These are phyloP conservation scores for Phoenix dactylifera DNA, from an alignment of 176 grass and related monocot species.

Conservation along the genomic window DNA sequence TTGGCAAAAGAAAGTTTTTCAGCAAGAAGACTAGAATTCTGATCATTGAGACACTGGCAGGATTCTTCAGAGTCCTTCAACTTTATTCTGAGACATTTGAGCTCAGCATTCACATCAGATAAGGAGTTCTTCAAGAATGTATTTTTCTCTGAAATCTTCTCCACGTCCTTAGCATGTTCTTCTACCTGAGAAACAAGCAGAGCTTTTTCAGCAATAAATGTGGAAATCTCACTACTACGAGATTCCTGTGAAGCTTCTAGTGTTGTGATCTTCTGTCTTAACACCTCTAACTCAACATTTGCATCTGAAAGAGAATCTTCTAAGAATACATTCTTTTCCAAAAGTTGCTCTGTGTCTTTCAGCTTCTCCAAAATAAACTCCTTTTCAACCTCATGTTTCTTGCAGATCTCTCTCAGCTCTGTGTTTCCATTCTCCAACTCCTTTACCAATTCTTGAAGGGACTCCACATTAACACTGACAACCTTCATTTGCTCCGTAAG, in stretches of 20 bases:
- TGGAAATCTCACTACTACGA: constrained; percentile 34
- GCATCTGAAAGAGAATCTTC: constrained; percentile 64
- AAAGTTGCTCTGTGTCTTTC: constrained; percentile 51
- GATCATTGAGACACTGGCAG: constrained; percentile 24
- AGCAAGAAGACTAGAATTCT: constrained; percentile 21
- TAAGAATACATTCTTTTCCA: constrained; percentile 58
- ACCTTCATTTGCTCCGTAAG: constrained; percentile 38
- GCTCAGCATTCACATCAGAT: constrained; percentile 41
- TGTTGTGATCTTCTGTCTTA: constrained; percentile 47
- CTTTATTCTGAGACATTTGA: constrained; percentile 41
- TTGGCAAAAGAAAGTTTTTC: constrained; percentile 19
- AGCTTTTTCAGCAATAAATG: constrained; percentile 51
- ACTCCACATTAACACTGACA: constrained; percentile 13
- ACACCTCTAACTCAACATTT: constrained; percentile 49
- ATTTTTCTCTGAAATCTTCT: constrained; percentile 48
- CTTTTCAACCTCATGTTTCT: constrained; percentile 64
- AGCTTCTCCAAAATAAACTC: constrained; percentile 47
- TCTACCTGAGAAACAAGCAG: constrained; percentile 55
- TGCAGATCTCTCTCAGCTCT: constrained; percentile 58
- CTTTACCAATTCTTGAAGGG: constrained; percentile 34
- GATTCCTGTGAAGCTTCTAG: constrained; percentile 18
- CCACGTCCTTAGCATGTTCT: constrained; percentile 33
- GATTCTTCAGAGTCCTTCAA: constrained; percentile 34
- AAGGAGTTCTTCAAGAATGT: constrained; percentile 36
- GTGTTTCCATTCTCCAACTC: constrained; percentile 50